phyloP scores from a whole-genome alignment of 176 grass and related monocot genomes.

The Hsuehochloa calcarea region DNA sequence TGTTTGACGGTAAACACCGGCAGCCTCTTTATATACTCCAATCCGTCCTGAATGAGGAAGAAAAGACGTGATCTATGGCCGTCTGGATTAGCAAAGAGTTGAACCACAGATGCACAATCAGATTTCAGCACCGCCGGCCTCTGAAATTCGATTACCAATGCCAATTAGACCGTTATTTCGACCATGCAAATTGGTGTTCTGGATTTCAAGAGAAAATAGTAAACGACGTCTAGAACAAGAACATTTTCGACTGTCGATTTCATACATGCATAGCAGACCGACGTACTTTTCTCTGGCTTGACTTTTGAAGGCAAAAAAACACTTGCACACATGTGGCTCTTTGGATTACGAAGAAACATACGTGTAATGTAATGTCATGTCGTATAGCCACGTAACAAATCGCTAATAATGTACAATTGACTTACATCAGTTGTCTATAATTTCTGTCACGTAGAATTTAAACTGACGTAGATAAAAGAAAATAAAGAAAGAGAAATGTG shows the following conservation, averaged over 20 bases:
- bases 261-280: neutral
- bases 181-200: neutral
- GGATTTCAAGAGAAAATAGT: neutral
- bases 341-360: neutral
- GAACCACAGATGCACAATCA: neutral
- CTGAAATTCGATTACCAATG: too few relatives aligned
- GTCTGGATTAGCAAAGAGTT: neutral
- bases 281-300: neutral
- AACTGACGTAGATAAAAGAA: too few relatives aligned
- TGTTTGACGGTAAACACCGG: neutral
- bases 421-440: too few relatives aligned
- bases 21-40: neutral
- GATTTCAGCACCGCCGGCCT: neutral
- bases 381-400: neutral
- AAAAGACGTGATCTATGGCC: neutral
- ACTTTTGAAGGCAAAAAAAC: neutral
- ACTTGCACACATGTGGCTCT: neutral
- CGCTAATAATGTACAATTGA: too few relatives aligned
- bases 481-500: too few relatives aligned
- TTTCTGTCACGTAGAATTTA: too few relatives aligned
- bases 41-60: neutral
- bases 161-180: neutral
- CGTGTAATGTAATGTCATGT: neutral
- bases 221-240: neutral
- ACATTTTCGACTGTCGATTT: neutral